A percentile compares a stretch with the other conserved stretches of the same genome.
phyloP scores from a whole-genome alignment of 169 alveolate species.

The Cytauxzoon felis region DNA sequence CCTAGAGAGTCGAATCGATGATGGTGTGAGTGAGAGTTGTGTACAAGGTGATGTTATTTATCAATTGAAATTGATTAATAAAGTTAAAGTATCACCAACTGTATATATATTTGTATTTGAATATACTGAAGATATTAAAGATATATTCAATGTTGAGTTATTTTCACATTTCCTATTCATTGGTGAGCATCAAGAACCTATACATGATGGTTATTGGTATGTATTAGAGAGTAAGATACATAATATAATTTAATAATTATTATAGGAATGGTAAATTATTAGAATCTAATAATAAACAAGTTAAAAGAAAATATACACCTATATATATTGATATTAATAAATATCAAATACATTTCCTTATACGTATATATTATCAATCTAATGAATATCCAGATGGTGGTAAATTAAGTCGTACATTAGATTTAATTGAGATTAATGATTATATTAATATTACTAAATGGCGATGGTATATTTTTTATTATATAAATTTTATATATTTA shows the following conservation, averaged over 20 bases:
- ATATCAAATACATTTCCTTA: constrained; percentile 65
- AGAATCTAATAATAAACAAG: constrained; percentile 5
- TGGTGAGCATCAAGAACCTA: constrained; percentile 29
- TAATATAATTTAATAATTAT: background rate
- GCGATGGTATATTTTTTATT: background rate
- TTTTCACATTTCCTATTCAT: constrained; percentile 31
- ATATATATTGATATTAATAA: constrained; percentile 61
- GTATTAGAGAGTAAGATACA: too few species aligned
- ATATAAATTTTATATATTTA: background rate
- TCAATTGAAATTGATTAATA: constrained; percentile 5
- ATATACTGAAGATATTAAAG: constrained; percentile 27
- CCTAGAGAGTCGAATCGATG: background rate
- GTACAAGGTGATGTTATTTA: background rate
- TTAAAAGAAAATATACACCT: constrained; percentile 69
- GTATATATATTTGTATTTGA: constrained; percentile 28
- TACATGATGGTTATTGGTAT: constrained; percentile 34
- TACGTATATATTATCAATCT: constrained; percentile 65
- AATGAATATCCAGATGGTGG: constrained; percentile 72
- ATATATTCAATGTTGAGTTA: constrained; percentile 12
- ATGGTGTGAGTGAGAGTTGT: background rate
- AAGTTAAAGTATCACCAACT: constrained; percentile 41
- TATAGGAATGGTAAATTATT: constrained; percentile 17
- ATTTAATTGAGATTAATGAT: constrained; percentile 8
- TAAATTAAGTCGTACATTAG: constrained; percentile 42
- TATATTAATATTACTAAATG: background rate